Percentiles rank a stretch among this genome's conserved stretches.
phyloP scores from a whole-genome alignment of 345 rosid genomes.

The Sonneratia caseolaris region DNA sequence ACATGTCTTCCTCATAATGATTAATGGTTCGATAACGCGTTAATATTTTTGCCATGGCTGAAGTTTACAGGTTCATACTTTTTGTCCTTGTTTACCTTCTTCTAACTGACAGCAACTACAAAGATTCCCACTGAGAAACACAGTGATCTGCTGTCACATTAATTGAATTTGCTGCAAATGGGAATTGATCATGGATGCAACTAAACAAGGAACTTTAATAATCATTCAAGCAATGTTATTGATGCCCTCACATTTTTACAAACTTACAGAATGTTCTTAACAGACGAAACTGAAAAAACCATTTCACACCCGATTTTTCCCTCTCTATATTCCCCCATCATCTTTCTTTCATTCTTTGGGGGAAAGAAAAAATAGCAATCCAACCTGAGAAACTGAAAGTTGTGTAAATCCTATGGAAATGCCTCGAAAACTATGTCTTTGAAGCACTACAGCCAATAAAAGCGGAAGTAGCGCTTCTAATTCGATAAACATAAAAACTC shows the following conservation, averaged over 20 bases:
- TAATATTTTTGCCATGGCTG: background rate
- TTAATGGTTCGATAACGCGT: too few relatives aligned
- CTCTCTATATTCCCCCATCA: too few relatives aligned
- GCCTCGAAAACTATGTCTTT: background rate
- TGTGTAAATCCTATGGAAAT: background rate
- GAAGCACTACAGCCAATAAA: constrained; percentile 8
- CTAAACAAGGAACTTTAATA: background rate
- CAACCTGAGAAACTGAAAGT: background rate
- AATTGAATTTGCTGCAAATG: background rate
- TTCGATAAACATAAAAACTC: background rate
- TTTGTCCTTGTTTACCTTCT: background rate
- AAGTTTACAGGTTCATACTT: background rate
- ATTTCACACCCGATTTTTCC: background rate
- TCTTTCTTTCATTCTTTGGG: too few relatives aligned
- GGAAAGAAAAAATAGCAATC: background rate
- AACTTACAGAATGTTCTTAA: background rate
- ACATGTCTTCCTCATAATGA: too few relatives aligned
- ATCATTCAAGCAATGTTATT: background rate
- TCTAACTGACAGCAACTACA: background rate
- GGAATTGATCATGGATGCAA: background rate
- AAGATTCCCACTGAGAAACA: background rate
- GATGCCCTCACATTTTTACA: background rate
- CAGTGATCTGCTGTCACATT: background rate
- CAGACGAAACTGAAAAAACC: background rate
- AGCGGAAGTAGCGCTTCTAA: constrained; percentile 4